Evolutionary conservation across 768 basidiomycete species (phyloP).

Genomic region (Tricholoma saponaceum): DNA sequence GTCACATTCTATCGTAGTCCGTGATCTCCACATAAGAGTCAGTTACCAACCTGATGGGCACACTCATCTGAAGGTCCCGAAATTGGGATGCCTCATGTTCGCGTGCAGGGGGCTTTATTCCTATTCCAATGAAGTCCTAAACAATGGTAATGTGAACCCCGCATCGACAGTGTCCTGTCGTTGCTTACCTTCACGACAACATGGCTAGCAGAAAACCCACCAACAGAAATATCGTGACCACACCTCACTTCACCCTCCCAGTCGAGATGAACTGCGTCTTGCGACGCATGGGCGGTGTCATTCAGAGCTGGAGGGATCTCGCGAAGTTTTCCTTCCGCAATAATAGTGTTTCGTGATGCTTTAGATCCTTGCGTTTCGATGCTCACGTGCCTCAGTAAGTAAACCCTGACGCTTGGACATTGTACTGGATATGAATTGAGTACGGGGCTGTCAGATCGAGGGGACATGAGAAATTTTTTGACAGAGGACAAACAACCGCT

Average conservation of each 20-base stretch:
- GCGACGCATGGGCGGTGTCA: constrained; percentile 14
- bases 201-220: constrained; percentile 42
- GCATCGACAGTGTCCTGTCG: not conserved
- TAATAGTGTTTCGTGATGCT: constrained; percentile 32
- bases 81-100: constrained; percentile 3
- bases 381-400: constrained; percentile 48
- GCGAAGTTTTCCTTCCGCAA: constrained; percentile 48
- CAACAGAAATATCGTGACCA: constrained; percentile 31
- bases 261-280: constrained; percentile 38
- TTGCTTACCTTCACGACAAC: constrained; percentile 35
- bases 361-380: constrained; percentile 32
- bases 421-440: not conserved
- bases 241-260: constrained; percentile 55
- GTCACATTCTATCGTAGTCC: not conserved
- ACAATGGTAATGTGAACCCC: not conserved
- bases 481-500: constrained; percentile 43
- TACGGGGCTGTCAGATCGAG: not conserved
- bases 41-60: constrained; percentile 2
- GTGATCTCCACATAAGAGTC: not conserved
- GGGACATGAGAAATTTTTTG: constrained; percentile 37
- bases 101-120: constrained; percentile 32
- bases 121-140: constrained; percentile 57
- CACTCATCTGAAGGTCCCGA: not conserved
- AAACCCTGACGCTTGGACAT: constrained; percentile 39
- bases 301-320: constrained; percentile 34